phyloP scores from a whole-genome alignment of 2,329 filamentous ascomycete genomes.

The Laburnicola sp. region DNA sequence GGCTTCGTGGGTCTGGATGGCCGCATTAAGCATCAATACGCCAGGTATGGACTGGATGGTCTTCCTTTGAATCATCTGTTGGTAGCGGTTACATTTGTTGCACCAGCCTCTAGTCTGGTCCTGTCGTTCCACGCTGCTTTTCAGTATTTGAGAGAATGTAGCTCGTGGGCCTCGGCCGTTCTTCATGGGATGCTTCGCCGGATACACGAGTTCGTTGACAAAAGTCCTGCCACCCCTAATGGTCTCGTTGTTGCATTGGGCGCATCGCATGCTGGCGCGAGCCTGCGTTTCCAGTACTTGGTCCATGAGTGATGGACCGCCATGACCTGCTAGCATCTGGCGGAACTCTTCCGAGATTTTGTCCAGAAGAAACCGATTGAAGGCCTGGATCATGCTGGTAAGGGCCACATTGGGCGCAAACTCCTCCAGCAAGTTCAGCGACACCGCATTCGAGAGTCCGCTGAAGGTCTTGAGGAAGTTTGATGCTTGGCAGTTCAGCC shows the following conservation, averaged over 20 bases:
- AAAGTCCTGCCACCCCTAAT: constrained; percentile 76
- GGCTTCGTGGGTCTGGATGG: constrained; percentile 72
- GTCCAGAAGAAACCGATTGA: constrained; percentile 78
- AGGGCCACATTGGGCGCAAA: constrained; percentile 72
- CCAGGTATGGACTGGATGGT: constrained; percentile 79
- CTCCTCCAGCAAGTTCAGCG: constrained; percentile 82
- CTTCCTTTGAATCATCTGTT: constrained; percentile 82
- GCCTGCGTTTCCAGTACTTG: constrained; percentile 73
- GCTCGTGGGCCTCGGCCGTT: constrained; percentile 59
- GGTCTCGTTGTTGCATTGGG: constrained; percentile 84
- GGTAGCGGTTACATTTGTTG: constrained; percentile 84
- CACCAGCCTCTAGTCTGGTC: constrained; percentile 92
- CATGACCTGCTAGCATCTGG: constrained; percentile 63
- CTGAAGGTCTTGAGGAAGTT: constrained; percentile 91
- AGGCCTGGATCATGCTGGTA: constrained; percentile 79
- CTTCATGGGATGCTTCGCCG: constrained; percentile 60
- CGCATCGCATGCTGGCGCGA: constrained; percentile 76
- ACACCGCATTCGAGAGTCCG: constrained; percentile 74
- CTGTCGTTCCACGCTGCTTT: constrained; percentile 86
- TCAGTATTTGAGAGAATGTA: constrained; percentile 86
- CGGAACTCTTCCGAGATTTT: constrained; percentile 77
- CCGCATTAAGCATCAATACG: constrained; percentile 84
- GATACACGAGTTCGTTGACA: constrained; percentile 85
- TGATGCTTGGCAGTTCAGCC: constrained; percentile 92
- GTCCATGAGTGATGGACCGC: constrained; percentile 64